These are phyloP conservation scores for Buxus sempervirens DNA, from an alignment of 164 flowering plant species.

Conservation along the genomic window DNA sequence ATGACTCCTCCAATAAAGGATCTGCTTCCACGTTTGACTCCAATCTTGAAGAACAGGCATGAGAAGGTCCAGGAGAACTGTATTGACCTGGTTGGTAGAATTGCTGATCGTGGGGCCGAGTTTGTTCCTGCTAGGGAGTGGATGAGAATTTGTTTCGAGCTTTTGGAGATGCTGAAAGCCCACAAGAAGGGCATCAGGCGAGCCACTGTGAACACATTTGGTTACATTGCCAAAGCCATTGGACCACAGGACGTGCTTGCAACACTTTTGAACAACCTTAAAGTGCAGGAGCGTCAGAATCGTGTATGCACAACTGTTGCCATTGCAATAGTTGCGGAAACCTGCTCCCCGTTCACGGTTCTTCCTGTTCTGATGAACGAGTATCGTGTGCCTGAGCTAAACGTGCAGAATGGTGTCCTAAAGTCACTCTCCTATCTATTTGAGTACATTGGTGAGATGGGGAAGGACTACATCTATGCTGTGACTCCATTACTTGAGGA, in stretches of 20 bases:
- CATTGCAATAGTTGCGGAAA: constrained; percentile 96
- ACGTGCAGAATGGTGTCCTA: constrained; percentile 95
- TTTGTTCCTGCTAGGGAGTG: constrained; percentile 99
- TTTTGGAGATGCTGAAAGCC: constrained; percentile 98
- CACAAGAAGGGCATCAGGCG: constrained; percentile 96
- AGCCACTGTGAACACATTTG: constrained; percentile 97
- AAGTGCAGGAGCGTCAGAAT: constrained; percentile 97
- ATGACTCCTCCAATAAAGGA: constrained; percentile 99
- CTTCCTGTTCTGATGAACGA: constrained; percentile 97
- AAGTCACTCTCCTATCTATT: constrained; percentile 91
- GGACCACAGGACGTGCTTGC: constrained; percentile 99
- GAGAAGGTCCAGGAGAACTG: constrained; percentile 99
- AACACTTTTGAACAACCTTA: constrained; percentile 87
- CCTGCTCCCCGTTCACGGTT: constrained; percentile 97
- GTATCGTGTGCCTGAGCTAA: constrained; percentile 96
- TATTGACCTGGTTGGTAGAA: constrained; percentile 95
- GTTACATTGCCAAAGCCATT: constrained; percentile 97
- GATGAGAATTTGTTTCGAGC: constrained; percentile 99
- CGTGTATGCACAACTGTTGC: constrained; percentile 99
- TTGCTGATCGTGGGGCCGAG: constrained; percentile 99
- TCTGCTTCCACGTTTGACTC: constrained; percentile 90
- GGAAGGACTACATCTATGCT: constrained; percentile 94
- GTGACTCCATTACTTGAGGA: constrained; percentile 98
- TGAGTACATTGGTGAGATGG: constrained; percentile 99
- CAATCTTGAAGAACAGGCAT: constrained; percentile 93